Base-by-base conservation (phyloP, 352 stramenopile genomes). In the Pythium apleroticum region DNA sequence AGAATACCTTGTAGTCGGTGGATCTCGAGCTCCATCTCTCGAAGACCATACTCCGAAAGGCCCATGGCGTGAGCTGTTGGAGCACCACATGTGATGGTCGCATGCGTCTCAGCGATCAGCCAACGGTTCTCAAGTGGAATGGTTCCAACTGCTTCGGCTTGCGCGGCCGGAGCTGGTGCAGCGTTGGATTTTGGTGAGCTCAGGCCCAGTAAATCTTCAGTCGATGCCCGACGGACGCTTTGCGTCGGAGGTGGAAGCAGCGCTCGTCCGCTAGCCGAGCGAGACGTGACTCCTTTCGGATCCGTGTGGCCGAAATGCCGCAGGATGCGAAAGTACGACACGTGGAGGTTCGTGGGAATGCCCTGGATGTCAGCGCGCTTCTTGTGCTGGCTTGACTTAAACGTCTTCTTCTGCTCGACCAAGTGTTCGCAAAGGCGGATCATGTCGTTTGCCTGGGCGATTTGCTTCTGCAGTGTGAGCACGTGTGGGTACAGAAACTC, bases 331-430 rank as follows among this genome's bases (percentile, higher is more conserved):
- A 93, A 93, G 50, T 89, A 93, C 17, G 87, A 90, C 8, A 96
- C 79, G 55, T 94, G 86, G 12, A 96, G 59, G 37, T 96, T 96
- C 10, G 87, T 96, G 9, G 86, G 78, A 33, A 96, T 90, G 12
- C 72, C 86, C 53, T 92, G 84, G 30, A 92, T 89, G 49, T 93
- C 85, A 0, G 81, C 78, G 28, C 84, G 81, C 48, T 93, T 90
- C 66, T 93, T 96, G 69, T 91, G 73, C 45, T 86, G 63, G 58
- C 83, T 93, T 12, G 85, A 91, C 53, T 96, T 96, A 69, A 96
- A 96, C 17, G 86, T 93, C 37, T 85, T 85, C 45, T 88, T 80
- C 17, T 91, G 80, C 14, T 80, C 72, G 19, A 93, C 66, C 53
- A 91, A 69, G 57, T 80, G 72, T 52, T 89, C 78, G 7, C 73